Percentiles rank a stretch among this genome's conserved stretches.
phyloP scores from a whole-genome alignment of 495 filamentous ascomycete species.

The Usnea hakonensis region DNA sequence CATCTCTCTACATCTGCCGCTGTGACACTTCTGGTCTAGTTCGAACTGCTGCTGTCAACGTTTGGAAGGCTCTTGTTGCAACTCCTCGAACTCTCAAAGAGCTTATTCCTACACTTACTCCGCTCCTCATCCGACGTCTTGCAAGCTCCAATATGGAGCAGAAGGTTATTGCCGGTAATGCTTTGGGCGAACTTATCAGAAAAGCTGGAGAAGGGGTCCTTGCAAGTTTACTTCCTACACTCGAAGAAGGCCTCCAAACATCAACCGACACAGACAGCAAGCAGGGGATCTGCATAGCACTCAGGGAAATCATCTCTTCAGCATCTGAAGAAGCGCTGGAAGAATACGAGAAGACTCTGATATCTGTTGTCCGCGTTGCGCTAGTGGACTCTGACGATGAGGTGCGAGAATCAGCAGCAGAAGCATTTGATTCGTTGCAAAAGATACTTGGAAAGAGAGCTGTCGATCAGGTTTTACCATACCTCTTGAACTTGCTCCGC shows the following conservation, averaged over 20 bases:
- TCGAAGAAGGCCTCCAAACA: constrained; percentile 84
- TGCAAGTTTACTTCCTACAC: constrained; percentile 75
- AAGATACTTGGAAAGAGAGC: constrained; percentile 87
- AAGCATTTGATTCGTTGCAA: constrained; percentile 92
- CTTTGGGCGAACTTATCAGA: constrained; percentile 88
- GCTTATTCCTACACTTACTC: constrained; percentile 85
- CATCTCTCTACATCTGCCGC: constrained; percentile 91
- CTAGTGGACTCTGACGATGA: constrained; percentile 83
- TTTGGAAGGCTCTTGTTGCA: constrained; percentile 96
- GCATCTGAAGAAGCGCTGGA: constrained; percentile 82
- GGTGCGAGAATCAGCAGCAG: constrained; percentile 90
- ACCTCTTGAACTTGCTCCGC: constrained; percentile 79
- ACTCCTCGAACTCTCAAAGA: constrained; percentile 90
- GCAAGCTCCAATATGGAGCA: constrained; percentile 97
- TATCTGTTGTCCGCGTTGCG: constrained; percentile 87
- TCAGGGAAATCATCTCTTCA: constrained; percentile 88
- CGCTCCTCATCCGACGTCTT: constrained; percentile 87
- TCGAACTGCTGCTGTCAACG: constrained; percentile 77
- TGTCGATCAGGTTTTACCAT: constrained; percentile 88
- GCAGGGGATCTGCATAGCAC: constrained; percentile 94
- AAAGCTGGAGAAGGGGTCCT: constrained; percentile 93
- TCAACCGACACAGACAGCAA: constrained; percentile 88
- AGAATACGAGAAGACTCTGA: constrained; percentile 89
- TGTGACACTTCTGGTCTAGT: constrained; percentile 94
- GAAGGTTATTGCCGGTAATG: constrained; percentile 95